Base-by-base conservation (phyloP, 257 asterid genomes). In the Capsicum pubescens region DNA sequence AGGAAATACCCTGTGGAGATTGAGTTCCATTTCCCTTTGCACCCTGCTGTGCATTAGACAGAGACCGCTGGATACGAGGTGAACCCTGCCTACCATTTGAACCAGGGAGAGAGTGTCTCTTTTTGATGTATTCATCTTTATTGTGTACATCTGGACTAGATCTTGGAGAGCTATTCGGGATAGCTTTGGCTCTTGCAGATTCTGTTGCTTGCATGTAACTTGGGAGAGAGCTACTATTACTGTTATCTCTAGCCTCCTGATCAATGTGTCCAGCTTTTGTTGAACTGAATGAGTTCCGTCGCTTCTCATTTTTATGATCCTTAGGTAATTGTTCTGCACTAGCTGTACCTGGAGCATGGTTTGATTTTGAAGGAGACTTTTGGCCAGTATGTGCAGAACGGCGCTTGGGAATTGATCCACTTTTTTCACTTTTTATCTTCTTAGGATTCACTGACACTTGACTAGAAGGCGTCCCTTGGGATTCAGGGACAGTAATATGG, bases 181-280 rank as follows among this genome's bases (percentile, higher is more conserved):
- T 88, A 80, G 94, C 94, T 90, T 97, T 97, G 79, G 98, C 98
- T 88, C 88, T 95, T 82, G 99, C 99, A 83, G 99, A 95, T 87
- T 97, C 91, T 64, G 99, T 97, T 4, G 99, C 98, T 87, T 97
- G 99, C 99, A 97, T 97, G 89, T 97, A 97, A 86, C 97, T 93
- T 5, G 99, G 99, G 71, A 97, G 90, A 82, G 97, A 80, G 84
- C 80, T 92, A 82, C 96, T 91, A 90, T 90, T 90, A 78, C 90
- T 91, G 84, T 92, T 93, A 83, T 97, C 97, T 89, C 95, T 91
- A 46, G 95, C 92, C 83, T 92, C 99, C 87, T 95, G 98, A 87
- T 95, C 98, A 80, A 81, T 88, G 1, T 89, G 88, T 82, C 90
- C 95, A 17, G 90, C 79, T 83, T 88, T 93, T 54, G 90, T 89